Evolutionary conservation across 768 basidiomycete species (phyloP), one percentile per base, ranked within the genome.

Genomic region (Rhodotorula sphaerocarpa): DNA sequence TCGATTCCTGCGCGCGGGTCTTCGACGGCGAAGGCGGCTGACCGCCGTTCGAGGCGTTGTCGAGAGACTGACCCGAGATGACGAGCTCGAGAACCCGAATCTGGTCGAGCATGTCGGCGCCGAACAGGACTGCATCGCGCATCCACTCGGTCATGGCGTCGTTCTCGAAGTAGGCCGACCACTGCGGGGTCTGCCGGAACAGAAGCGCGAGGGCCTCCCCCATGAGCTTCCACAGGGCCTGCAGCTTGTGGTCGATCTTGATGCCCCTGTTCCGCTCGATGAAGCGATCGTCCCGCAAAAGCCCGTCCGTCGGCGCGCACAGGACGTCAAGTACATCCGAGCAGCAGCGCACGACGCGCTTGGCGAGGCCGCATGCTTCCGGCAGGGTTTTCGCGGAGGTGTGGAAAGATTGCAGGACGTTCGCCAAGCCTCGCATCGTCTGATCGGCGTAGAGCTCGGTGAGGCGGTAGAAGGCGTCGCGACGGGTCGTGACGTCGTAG

Each of bases 81-180:
- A 86, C 85, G 31, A 78, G 79, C 74, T 93, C 90, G 64, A 99
- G 83, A 16, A 85, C 82, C 46, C 83, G 78, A 76, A 90, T 83
- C 66, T 90, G 84, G 5, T 83, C 85, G 50, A 95, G 76, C 79
- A 95, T 81, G 70, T 92, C 87, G 68, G 86, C 78, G 14, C 86
- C 91, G 71, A 95, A 90, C 66, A 97, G 91, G 55, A 97, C 79
- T 5, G 92, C 95, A 73, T 97, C 95, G 58, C 92, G 83, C 95
- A 99, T 97, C 95, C 95, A 99, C 36, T 84, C 81, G 20, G 87
- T 81, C 92, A 99, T 95, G 59, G 84, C 84, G 31, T 84, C 81
- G 70, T 82, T 84, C 57, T 87, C 85, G 74, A 88, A 88, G 73
- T 80, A 86, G 12, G 78, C 74, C 0, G 95, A 82, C 95, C 95